Percentiles rank a stretch among this genome's conserved stretches.
Conservation (phyloP, 345 rosid species). For the Eutrema japonicum region DNA sequence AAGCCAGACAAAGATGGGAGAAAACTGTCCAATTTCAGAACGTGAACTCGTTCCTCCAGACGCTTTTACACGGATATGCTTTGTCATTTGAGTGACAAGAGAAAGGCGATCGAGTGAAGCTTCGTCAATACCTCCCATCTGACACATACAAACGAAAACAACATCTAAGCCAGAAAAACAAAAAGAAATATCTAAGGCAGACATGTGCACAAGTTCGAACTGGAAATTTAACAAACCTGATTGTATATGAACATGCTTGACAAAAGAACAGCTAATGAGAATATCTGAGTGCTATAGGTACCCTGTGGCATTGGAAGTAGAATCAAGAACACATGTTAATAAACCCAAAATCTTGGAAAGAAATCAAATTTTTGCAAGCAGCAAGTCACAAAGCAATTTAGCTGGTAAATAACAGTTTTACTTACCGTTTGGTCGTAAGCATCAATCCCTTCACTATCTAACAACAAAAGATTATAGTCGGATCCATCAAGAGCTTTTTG, state of each 20-base stretch:
- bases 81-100: slow-evolving; percentile 96
- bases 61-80: slow-evolving; percentile 95
- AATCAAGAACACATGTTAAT: slow-evolving; percentile 7
- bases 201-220: background rate
- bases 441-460: slow-evolving; percentile 98
- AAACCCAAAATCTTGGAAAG: background rate
- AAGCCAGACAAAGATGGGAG: slow-evolving; percentile 99
- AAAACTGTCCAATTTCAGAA: slow-evolving; percentile 90
- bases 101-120: slow-evolving; percentile 95
- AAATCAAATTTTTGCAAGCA: background rate
- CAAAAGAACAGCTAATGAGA: slow-evolving; percentile 91
- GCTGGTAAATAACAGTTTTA: background rate
- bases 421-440: slow-evolving; percentile 97
- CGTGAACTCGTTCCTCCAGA: slow-evolving; percentile 75
- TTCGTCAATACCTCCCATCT: slow-evolving; percentile 99
- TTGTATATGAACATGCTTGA: slow-evolving; percentile 98
- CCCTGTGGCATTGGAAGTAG: slow-evolving; percentile 56
- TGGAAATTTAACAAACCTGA: slow-evolving; percentile 59
- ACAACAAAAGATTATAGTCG: slow-evolving; percentile 82
- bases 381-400: background rate
- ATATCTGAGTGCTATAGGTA: slow-evolving; percentile 98
- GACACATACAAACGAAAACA: slow-evolving; percentile 25
- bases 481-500: slow-evolving; percentile 93
- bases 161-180: slow-evolving; percentile 16
- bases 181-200: background rate